These are phyloP conservation scores for Pseudozyma hubeiensis DNA, from an alignment of 1,284 basidiomycete species.

Conservation along the genomic window DNA sequence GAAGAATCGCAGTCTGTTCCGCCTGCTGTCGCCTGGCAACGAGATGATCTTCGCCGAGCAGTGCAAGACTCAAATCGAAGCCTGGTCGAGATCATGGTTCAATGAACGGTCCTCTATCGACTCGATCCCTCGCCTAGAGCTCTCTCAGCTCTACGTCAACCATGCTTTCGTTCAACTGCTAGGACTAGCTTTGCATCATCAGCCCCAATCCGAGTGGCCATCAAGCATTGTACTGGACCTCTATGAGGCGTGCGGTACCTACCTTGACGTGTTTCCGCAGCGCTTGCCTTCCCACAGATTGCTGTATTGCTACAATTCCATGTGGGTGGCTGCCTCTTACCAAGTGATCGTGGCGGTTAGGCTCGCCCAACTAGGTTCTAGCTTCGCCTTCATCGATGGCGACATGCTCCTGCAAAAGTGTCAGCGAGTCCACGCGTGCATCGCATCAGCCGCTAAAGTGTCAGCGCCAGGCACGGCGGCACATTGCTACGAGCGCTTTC, in stretches of 20 bases:
- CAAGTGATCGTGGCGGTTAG: constrained; percentile 9
- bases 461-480: constrained; percentile 1
- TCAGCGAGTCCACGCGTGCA: not conserved
- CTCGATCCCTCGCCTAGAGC: constrained; percentile 7
- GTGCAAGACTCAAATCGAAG: constrained; percentile 2
- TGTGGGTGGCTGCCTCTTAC: constrained; percentile 14
- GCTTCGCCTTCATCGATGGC: constrained; percentile 10
- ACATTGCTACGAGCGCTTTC: constrained; percentile 7
- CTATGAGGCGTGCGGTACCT: constrained; percentile 7
- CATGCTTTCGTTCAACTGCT: constrained; percentile 14
- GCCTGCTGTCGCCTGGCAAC: constrained; percentile 1
- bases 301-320: constrained; percentile 10
- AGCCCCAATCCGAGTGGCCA: constrained; percentile 3
- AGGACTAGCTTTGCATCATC: constrained; percentile 9
- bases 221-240: constrained; percentile 7
- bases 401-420: not conserved
- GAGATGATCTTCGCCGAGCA: constrained; percentile 1
- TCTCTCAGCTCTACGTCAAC: constrained; percentile 8
- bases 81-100: constrained; percentile 8
- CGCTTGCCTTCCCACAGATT: constrained; percentile 3
- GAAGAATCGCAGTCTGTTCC: constrained; percentile 3
- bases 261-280: constrained; percentile 8
- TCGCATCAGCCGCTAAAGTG: not conserved
- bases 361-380: constrained; percentile 2
- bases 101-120: not conserved